Conservation (phyloP, 1,139 yeast genomes). For the Kluyveromyces sp. region DNA sequence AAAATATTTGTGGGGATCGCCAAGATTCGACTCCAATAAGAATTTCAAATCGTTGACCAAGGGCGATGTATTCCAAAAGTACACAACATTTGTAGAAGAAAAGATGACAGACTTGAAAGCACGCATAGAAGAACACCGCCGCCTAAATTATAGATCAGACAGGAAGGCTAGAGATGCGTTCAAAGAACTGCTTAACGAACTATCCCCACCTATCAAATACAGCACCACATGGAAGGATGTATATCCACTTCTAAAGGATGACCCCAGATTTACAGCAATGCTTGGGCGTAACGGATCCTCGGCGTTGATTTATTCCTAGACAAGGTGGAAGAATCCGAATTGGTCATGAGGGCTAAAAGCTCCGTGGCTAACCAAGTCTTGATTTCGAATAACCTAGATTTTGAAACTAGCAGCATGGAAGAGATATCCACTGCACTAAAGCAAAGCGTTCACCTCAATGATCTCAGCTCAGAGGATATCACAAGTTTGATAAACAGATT, state of each 20-base stretch:
- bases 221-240: constrained; percentile 56
- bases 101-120: constrained; percentile 28
- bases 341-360: constrained; percentile 48
- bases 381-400: constrained; percentile 21
- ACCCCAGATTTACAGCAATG: constrained; percentile 50
- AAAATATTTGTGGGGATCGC: constrained; percentile 37
- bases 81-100: constrained; percentile 36
- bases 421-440: not conserved
- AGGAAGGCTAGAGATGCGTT: constrained; percentile 59
- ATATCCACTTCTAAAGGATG: constrained; percentile 45
- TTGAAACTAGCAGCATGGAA: not conserved
- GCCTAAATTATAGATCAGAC: constrained; percentile 46
- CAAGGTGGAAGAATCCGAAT: constrained; percentile 53
- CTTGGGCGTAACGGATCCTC: constrained; percentile 78
- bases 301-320: constrained; percentile 73
- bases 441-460: not conserved
- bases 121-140: constrained; percentile 33
- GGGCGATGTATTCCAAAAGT: constrained; percentile 49
- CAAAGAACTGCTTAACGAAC: constrained; percentile 37
- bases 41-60: constrained; percentile 47
- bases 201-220: constrained; percentile 37
- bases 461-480: not conserved
- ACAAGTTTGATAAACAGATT: not conserved
- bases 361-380: constrained; percentile 52
- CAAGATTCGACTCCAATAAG: constrained; percentile 51